Evolutionary conservation across 192 early-diverging fungal species (phyloP), one percentile per base, ranked within the genome.

Genomic region (Podila epigama): DNA sequence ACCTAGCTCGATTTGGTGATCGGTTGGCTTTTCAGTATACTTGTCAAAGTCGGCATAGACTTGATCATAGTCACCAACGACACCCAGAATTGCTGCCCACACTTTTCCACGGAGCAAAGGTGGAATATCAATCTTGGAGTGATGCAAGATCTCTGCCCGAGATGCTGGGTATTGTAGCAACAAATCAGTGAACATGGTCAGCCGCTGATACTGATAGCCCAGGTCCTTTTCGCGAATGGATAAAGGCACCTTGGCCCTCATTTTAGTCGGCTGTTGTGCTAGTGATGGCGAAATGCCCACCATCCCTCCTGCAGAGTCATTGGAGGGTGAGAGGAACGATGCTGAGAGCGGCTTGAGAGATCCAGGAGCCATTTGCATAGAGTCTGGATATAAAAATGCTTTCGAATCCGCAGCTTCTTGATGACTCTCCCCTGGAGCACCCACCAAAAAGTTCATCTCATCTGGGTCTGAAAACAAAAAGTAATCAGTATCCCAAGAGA

Each of bases 71-170:
- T 92, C 85, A 7, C 90, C 89, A 10, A 63, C 54, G 12, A 92
- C 80, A 7, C 84, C 86, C 4, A 92, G 58, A 22, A 92, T 81
- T 1, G 86, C 85, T 32, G 91, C 88, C 91, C 91, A 92, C 3
- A 92, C 73, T 63, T 82, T 83, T 20, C 87, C 88, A 7, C 91
- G 84, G 32, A 90, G 52, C 10, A 89, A 60, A 3, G 89, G 86
- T 32, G 86, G 86, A 41, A 90, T 86, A 51, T 89, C 89, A 3
- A 85, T 79, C 56, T 85, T 87, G 27, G 87, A 85, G 55, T 90
- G 87, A 60, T 86, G 82, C 51, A 85, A 58, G 39, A 88, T 85
- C 50, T 89, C 87, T 25, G 81, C 66, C 25, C 75, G 62, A 0
- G 87, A 87, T 13, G 84, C 79, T 6, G 90, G 90, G 44, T 87